Percentiles rank a stretch among this genome's conserved stretches.
phyloP scores from a whole-genome alignment of 352 stramenopile genomes.

The Saprolegnia parasitica region DNA sequence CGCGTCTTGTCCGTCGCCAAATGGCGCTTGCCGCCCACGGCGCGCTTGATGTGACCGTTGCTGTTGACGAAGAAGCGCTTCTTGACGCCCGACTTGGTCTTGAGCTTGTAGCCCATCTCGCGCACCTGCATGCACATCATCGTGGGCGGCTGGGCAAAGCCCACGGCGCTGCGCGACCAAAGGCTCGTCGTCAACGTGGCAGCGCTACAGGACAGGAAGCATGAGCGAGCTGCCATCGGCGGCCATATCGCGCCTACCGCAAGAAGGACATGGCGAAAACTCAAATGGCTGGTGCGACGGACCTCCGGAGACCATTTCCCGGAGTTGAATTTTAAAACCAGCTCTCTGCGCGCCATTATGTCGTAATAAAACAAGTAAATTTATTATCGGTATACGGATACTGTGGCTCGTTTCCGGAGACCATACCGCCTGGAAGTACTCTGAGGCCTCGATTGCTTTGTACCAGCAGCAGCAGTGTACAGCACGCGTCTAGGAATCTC shows the following conservation, averaged over 20 bases:
- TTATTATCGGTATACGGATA: too few species aligned
- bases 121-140: conserved; percentile 34
- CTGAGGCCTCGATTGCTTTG: too few species aligned
- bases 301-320: conserved; percentile 10
- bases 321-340: not conserved
- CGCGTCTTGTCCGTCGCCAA: conserved; percentile 82
- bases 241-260: not conserved
- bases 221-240: not conserved
- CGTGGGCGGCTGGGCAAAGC: conserved; percentile 10
- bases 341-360: too few species aligned
- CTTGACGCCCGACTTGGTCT: conserved; percentile 76
- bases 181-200: conserved; percentile 19
- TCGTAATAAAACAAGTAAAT: too few species aligned
- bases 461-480: too few species aligned
- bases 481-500: too few species aligned
- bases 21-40: conserved; percentile 77
- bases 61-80: conserved; percentile 81
- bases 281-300: conserved; percentile 9
- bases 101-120: conserved; percentile 77
- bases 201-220: conserved; percentile 12
- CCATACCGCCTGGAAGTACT: too few species aligned
- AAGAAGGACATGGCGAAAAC: conserved; percentile 25
- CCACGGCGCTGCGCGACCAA: conserved; percentile 3
- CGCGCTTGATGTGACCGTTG: conserved; percentile 74
- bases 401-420: too few species aligned